Evolutionary conservation across 768 basidiomycete species (phyloP).

Genomic region (Auricularia auricula-judae): DNA sequence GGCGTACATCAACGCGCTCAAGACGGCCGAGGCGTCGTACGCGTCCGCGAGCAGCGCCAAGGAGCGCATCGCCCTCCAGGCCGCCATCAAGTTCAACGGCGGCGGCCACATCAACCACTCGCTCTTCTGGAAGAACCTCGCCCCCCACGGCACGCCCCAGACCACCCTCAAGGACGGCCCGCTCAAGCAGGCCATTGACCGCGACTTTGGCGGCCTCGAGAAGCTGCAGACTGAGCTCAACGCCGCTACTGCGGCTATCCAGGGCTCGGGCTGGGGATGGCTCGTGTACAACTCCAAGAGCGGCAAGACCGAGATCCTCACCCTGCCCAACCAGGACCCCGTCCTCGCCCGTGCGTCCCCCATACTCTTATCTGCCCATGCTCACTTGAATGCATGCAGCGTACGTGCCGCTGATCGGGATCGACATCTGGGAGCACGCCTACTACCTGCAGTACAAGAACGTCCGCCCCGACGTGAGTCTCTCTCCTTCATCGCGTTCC

Average conservation of each 20-base stretch:
- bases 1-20: conserved; percentile 86
- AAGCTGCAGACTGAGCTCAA: conserved; percentile 74
- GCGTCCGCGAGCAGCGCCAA: conserved; percentile 56
- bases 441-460: conserved; percentile 79
- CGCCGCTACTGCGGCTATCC: conserved; percentile 71
- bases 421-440: conserved; percentile 98
- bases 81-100: conserved; percentile 92
- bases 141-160: conserved; percentile 39
- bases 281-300: conserved; percentile 36
- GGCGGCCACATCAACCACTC: conserved; percentile 95
- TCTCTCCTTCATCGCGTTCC: conserved; percentile 7
- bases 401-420: conserved; percentile 83
- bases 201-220: conserved; percentile 60
- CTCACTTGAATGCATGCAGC: conserved; percentile 28
- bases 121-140: conserved; percentile 92
- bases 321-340: conserved; percentile 33
- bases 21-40: conserved; percentile 76
- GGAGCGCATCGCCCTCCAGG: conserved; percentile 77
- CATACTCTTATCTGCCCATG: too few species aligned
- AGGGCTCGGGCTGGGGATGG: conserved; percentile 97
- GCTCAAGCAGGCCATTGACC: conserved; percentile 52
- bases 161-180: conserved; percentile 50
- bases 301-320: conserved; percentile 27
- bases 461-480: conserved; percentile 81
- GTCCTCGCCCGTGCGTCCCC: background rate